Conservation (phyloP, 306 rosid species). For the Ziziphus jujuba region DNA sequence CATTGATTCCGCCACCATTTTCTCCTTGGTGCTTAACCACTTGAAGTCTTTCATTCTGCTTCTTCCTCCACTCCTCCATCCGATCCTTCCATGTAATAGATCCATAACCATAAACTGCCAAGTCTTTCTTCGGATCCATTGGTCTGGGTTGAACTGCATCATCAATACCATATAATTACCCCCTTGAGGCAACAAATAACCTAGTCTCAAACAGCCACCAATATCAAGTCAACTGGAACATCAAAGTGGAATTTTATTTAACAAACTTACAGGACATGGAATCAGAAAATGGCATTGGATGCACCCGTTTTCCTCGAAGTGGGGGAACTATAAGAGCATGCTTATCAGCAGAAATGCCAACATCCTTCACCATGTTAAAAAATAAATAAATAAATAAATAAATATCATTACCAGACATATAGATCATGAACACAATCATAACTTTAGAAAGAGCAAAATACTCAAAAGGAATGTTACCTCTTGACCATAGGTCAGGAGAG, state of each 20-base stretch:
- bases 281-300: slow-evolving; percentile 65
- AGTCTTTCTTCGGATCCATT: slow-evolving; percentile 89
- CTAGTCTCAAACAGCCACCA: slow-evolving; percentile 9
- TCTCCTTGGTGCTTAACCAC: slow-evolving; percentile 62
- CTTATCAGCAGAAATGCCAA: slow-evolving; percentile 80
- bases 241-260: background rate
- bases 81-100: slow-evolving; percentile 91
- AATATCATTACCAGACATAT: slow-evolving; percentile 18
- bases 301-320: slow-evolving; percentile 64
- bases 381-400: background rate
- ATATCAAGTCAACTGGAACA: slow-evolving; percentile 2
- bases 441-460: slow-evolving; percentile 13
- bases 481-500: slow-evolving; percentile 70
- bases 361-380: slow-evolving; percentile 43
- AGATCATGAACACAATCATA: background rate
- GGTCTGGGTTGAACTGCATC: slow-evolving; percentile 72
- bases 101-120: slow-evolving; percentile 84
- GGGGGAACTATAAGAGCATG: slow-evolving; percentile 89
- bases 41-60: slow-evolving; percentile 69
- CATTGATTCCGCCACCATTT: slow-evolving; percentile 39
- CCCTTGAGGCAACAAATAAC: background rate
- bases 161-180: slow-evolving; percentile 18
- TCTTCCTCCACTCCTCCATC: slow-evolving; percentile 91
- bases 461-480: slow-evolving; percentile 46
- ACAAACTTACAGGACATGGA: slow-evolving; percentile 49